These are phyloP conservation scores for Phyllostachys edulis DNA, from an alignment of 176 grass and related monocot genomes.

Conservation along the genomic window DNA sequence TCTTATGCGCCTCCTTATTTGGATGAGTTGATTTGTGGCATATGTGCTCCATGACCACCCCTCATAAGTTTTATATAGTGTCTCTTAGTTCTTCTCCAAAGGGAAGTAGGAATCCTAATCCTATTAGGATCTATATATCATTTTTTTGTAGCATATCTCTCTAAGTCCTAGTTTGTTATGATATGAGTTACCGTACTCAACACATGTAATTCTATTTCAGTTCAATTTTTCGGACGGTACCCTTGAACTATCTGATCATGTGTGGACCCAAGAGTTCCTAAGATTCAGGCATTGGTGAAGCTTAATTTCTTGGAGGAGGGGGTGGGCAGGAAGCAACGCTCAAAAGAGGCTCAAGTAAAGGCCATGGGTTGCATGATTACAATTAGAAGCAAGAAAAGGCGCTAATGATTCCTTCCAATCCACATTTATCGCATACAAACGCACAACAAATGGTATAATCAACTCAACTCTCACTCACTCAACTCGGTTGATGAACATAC, in stretches of 20 bases:
- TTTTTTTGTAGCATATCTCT: too few relatives aligned
- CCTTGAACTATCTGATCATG: slow-evolving; percentile 22
- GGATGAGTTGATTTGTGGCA: too few relatives aligned
- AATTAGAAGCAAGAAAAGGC: slow-evolving; percentile 24
- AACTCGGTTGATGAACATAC: neutral
- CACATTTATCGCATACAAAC: slow-evolving; percentile 9
- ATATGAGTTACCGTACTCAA: too few relatives aligned
- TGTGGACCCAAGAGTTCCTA: slow-evolving; percentile 9
- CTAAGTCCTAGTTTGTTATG: too few relatives aligned
- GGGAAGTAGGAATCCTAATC: too few relatives aligned
- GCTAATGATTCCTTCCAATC: slow-evolving; percentile 25
- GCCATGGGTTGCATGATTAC: slow-evolving; percentile 13
- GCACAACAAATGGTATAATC: slow-evolving; percentile 28
- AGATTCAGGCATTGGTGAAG: slow-evolving; percentile 22
- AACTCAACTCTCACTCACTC: neutral
- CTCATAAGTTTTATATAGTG: too few relatives aligned
- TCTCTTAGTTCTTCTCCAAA: too few relatives aligned
- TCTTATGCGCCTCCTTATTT: too few relatives aligned
- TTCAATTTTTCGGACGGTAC: neutral
- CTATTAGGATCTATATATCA: too few relatives aligned
- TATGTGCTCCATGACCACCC: too few relatives aligned
- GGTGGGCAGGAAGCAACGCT: neutral
- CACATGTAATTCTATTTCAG: neutral
- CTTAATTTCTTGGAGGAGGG: slow-evolving; percentile 10
- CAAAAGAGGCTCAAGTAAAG: slow-evolving; percentile 2